Evolutionary conservation across 257 asterid genomes (phyloP).

Genomic region (Forsythia viridissima): DNA sequence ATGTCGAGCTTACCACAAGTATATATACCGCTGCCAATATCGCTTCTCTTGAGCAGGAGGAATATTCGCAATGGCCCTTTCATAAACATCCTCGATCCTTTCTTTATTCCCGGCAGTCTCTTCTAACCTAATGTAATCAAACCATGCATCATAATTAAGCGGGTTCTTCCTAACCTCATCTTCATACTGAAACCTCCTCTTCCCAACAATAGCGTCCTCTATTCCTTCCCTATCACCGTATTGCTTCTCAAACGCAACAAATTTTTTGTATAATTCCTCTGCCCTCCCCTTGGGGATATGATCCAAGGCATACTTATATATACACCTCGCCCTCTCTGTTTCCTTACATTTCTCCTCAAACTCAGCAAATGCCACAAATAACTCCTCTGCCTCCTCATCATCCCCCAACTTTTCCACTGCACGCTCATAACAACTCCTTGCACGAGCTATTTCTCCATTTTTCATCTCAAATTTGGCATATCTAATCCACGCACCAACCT

Average conservation of each 20-base stretch:
- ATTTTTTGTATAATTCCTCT: slow-evolving; percentile 84
- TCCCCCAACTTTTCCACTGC: slow-evolving; percentile 82
- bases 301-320: slow-evolving; percentile 82
- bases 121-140: slow-evolving; percentile 79
- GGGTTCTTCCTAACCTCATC: slow-evolving; percentile 90
- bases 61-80: slow-evolving; percentile 87
- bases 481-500: slow-evolving; percentile 78
- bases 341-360: slow-evolving; percentile 96
- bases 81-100: slow-evolving; percentile 78
- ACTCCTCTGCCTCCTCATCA: slow-evolving; percentile 84
- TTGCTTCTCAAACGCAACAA: slow-evolving; percentile 90
- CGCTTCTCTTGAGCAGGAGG: slow-evolving; percentile 97
- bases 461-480: slow-evolving; percentile 89
- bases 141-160: slow-evolving; percentile 83
- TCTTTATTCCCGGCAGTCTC: slow-evolving; percentile 69
- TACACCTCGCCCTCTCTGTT: slow-evolving; percentile 82
- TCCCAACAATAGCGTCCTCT: slow-evolving; percentile 90
- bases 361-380: slow-evolving; percentile 87
- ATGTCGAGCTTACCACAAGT: slow-evolving; percentile 65
- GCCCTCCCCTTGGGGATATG: slow-evolving; percentile 91
- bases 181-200: slow-evolving; percentile 88
- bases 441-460: slow-evolving; percentile 69
- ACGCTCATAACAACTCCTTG: slow-evolving; percentile 72
- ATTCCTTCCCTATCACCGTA: slow-evolving; percentile 92
- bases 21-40: slow-evolving; percentile 90